phyloP scores from a whole-genome alignment of 75 land plant genomes.

The Larix kaempferi region DNA sequence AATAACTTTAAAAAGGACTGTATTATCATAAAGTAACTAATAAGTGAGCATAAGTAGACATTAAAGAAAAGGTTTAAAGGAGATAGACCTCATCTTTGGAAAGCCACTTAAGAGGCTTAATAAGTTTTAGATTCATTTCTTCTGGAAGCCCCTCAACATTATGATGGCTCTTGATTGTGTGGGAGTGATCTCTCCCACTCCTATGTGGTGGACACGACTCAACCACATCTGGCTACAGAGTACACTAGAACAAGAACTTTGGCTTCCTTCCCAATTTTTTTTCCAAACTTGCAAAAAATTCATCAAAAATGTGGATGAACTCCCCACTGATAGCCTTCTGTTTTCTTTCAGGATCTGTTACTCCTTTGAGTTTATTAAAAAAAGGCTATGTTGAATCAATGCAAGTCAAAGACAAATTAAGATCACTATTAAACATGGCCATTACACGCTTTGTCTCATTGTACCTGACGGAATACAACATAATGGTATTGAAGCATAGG shows the following conservation, averaged over 20 bases:
- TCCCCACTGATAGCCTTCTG: no score
- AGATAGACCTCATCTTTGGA: slow-evolving; percentile 87
- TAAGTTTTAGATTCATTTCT: slow-evolving; percentile 87
- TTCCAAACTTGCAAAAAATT: no score
- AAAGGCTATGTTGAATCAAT: no score
- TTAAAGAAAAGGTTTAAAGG: not conserved
- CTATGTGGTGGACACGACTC: slow-evolving; percentile 99
- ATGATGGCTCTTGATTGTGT: slow-evolving; percentile 98
- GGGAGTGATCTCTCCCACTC: slow-evolving; percentile 91
- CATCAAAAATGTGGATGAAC: no score
- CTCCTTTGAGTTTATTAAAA: no score
- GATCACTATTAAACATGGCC: no score
- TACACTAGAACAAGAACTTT: no score
- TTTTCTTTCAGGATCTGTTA: no score
- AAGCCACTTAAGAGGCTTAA: slow-evolving; percentile 91
- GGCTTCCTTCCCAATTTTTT: no score
- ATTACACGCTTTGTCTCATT: slow-evolving; percentile 85
- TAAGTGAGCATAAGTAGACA: not conserved
- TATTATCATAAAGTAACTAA: slow-evolving; percentile 3
- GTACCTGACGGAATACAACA: slow-evolving; percentile 39
- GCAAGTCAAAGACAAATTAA: no score
- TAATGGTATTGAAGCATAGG: not conserved
- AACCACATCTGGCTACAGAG: slow-evolving; percentile 95
- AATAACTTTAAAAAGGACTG: not conserved
- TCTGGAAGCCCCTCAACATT: slow-evolving; percentile 96